Evolutionary conservation across 2,329 filamentous ascomycete species (phyloP).

Genomic region (Proliferodiscus dingleyae): DNA sequence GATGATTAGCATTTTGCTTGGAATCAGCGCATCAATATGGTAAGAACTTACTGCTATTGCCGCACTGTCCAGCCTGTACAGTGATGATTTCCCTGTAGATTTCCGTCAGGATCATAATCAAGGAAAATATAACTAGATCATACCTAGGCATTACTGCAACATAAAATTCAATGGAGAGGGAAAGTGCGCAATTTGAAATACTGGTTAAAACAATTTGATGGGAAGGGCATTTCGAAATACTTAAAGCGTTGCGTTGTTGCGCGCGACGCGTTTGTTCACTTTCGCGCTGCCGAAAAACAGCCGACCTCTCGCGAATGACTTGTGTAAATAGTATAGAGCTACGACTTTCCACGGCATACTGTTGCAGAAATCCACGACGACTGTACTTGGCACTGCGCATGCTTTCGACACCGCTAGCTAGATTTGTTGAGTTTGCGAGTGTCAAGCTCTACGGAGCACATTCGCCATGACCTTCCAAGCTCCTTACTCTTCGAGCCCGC

Average conservation of each 20-base stretch:
- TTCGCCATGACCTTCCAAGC: constrained; percentile 24
- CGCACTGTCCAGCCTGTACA: constrained; percentile 97
- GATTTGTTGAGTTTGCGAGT: not conserved
- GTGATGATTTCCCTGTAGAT: constrained; percentile 89
- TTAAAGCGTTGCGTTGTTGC: no score
- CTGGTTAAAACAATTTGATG: not conserved
- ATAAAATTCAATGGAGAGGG: constrained; percentile 13
- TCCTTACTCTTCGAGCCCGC: constrained; percentile 30
- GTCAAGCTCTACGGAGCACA: constrained; percentile 3
- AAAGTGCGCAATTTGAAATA: not conserved
- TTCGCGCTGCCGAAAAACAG: no score
- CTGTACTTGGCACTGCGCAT: not conserved
- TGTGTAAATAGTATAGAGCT: not conserved
- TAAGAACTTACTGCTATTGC: constrained; percentile 84
- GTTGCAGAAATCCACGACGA: not conserved
- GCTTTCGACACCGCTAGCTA: not conserved
- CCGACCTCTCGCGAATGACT: no score
- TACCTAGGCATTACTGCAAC: constrained; percentile 33
- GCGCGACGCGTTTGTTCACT: no score
- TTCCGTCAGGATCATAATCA: constrained; percentile 7
- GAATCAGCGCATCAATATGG: constrained; percentile 1
- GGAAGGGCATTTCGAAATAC: no score
- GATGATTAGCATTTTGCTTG: constrained; percentile 10
- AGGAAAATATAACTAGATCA: not conserved
- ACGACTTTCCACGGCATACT: not conserved